These are phyloP conservation scores for Litsea cubeba DNA, from an alignment of 164 flowering plant genomes.

Conservation along the genomic window DNA sequence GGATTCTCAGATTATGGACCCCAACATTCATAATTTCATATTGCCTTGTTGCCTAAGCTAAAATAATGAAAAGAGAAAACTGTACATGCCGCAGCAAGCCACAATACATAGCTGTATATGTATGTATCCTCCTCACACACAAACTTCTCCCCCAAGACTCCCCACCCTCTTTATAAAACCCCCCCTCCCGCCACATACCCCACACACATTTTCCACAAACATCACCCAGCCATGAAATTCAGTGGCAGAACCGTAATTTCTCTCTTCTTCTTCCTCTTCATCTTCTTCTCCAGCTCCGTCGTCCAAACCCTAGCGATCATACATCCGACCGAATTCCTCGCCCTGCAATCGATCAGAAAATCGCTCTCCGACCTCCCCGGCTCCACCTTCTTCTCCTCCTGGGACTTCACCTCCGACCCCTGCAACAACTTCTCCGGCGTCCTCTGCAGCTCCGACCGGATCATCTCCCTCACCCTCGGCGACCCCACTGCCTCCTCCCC, in stretches of 20 bases:
- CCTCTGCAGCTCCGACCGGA: conserved; percentile 18
- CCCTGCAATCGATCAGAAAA: conserved; percentile 23
- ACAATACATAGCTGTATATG: too few species aligned
- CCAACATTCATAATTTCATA: too few species aligned
- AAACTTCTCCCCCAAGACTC: conserved; percentile 16
- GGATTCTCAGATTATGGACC: too few species aligned
- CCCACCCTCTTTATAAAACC: conserved; percentile 3
- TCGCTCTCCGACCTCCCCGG: conserved; percentile 31
- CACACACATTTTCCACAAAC: neutral
- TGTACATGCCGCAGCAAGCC: neutral
- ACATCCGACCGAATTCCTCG: conserved; percentile 29
- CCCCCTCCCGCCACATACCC: neutral
- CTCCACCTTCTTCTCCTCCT: conserved; percentile 24
- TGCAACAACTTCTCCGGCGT: conserved; percentile 32
- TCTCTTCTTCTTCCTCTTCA: neutral
- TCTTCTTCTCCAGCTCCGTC: neutral
- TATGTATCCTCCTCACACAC: too few species aligned
- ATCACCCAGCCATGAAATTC: neutral
- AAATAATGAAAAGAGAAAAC: neutral
- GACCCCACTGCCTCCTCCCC: conserved; percentile 86
- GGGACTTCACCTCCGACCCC: conserved; percentile 39
- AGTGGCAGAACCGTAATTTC: neutral
- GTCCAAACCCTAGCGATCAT: conserved; percentile 5
- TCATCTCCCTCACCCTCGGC: conserved; percentile 66
- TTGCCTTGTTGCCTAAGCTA: conserved; percentile 30